Evolutionary conservation across 208 protist genomes (phyloP), one percentile per base, ranked within the genome.

Genomic region (Crithidia brevicula): DNA sequence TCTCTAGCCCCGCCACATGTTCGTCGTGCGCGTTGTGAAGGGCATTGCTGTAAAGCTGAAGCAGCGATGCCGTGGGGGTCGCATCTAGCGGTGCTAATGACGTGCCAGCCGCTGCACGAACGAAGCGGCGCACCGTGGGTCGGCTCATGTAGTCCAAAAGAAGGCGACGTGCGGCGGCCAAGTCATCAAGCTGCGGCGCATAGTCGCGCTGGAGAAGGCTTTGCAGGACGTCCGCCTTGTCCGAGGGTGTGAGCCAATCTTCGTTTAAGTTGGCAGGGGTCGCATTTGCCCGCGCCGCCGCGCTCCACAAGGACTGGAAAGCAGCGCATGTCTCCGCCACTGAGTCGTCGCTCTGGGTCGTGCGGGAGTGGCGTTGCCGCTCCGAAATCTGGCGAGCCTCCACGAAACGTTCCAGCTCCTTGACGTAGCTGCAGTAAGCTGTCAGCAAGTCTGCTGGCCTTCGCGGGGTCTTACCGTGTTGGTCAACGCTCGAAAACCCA

Each of bases 191-290:
- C 69, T 61, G 30, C 34, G 43, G 30, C 20, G 61, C 34, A 13
- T 40, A 38, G 33, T 67, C 53, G 31, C 31, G 30, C 40, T 1
- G 15, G n/a, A 74, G 45, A 0, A 49, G 10, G 13, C 16, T 18
- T 9, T 31, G 25, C 16, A 74, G 22, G 3, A 68, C 45, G 11
- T 74, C 60, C 1, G 69, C 69, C 45, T 74, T 74, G 33, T 74
- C 69, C 16, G 8, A 20, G 2, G 69, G 69, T 1, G 60, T 68
- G 52, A 68, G 51, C 60, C 69, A 74, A n/a, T 33, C 60, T 3
- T 67, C 69, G 13, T 57, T 67, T 18, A 74, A 9, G n/a, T 50
- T 27, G 13, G 27, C 52, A 8, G 69, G 69, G 4, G 69, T 62
- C 38, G 34, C 2, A 9, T 36, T 16, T 2, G 51, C 22, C 28